A percentile compares a stretch with the other conserved stretches of the same genome.
Conservation (phyloP, 352 stramenopile species). For the Phytophthora brassicae region DNA sequence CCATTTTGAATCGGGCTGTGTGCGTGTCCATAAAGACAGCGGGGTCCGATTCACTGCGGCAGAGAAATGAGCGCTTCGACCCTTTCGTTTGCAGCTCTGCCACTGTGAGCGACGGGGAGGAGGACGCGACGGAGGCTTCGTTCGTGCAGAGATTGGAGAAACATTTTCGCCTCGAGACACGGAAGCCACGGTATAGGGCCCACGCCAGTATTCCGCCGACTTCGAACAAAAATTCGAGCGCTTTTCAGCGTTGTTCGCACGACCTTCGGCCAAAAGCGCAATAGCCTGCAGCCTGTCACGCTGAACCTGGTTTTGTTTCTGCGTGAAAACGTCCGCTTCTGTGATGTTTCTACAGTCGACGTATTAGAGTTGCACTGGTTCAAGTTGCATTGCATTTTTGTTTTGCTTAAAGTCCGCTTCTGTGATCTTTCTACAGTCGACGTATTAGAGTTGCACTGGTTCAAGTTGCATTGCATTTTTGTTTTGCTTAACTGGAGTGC, state of each 20-base stretch:
- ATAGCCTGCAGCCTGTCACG: not conserved
- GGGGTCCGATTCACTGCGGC: not conserved
- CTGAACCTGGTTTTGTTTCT: not conserved
- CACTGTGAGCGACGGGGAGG: not conserved
- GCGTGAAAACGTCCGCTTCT: not conserved
- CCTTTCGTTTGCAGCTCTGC: not conserved
- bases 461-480: not conserved
- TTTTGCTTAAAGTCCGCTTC: not conserved
- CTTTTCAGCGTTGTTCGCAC: not conserved
- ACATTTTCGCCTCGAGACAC: not conserved
- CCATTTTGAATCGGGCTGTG: slow-evolving; percentile 1
- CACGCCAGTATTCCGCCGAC: not conserved
- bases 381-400: not conserved
- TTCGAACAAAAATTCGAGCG: not conserved
- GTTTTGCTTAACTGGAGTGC: not conserved
- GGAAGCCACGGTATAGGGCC: not conserved
- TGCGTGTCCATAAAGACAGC: not conserved
- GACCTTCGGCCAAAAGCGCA: not conserved
- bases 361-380: not conserved
- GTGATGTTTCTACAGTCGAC: not conserved
- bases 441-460: not conserved
- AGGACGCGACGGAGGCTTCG: not conserved
- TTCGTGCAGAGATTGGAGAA: not conserved
- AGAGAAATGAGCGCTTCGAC: not conserved
- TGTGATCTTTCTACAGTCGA: not conserved